Percentiles rank a stretch among this genome's conserved stretches.
phyloP scores from a whole-genome alignment of 345 rosid genomes.

The Geranium brycei region DNA sequence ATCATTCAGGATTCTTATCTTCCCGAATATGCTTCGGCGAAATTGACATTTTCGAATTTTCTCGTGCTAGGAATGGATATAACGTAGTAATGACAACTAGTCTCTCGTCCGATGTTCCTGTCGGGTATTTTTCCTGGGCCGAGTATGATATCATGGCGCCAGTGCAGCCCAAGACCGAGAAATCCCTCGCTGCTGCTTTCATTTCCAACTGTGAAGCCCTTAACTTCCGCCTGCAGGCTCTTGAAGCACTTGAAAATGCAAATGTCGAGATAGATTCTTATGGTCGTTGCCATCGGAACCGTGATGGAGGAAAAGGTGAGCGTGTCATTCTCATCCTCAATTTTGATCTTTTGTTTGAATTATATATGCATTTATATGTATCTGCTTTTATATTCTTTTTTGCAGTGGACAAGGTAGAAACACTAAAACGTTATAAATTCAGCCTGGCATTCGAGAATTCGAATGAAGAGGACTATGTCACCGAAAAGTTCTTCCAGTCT shows the following conservation, averaged over 20 bases:
- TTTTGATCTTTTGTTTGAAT: not conserved
- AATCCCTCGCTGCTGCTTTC: constrained; percentile 86
- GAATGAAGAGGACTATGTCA: constrained; percentile 95
- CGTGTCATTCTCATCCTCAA: not conserved
- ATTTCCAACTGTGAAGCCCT: constrained; percentile 89
- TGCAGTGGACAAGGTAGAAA: constrained; percentile 78
- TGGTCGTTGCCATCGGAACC: constrained; percentile 80
- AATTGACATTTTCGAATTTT: not conserved
- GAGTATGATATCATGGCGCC: constrained; percentile 96
- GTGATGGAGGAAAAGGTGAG: constrained; percentile 70
- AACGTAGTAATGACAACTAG: constrained; percentile 84
- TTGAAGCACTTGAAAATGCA: constrained; percentile 49
- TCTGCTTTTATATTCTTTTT: constrained; percentile 7
- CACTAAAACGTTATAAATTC: constrained; percentile 76
- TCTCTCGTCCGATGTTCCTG: constrained; percentile 97
- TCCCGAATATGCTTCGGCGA: not conserved
- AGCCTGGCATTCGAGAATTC: constrained; percentile 97
- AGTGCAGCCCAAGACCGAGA: constrained; percentile 66
- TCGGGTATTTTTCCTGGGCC: constrained; percentile 98
- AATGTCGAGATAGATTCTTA: constrained; percentile 68
- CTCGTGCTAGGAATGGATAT: constrained; percentile 55
- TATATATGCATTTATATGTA: not conserved
- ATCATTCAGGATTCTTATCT: not conserved
- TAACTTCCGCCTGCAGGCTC: constrained; percentile 82
- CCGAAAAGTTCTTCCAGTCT: constrained; percentile 89